Base-by-base conservation (phyloP, 2,329 filamentous ascomycete genomes). In the Sporothrix brunneoviolacea region DNA sequence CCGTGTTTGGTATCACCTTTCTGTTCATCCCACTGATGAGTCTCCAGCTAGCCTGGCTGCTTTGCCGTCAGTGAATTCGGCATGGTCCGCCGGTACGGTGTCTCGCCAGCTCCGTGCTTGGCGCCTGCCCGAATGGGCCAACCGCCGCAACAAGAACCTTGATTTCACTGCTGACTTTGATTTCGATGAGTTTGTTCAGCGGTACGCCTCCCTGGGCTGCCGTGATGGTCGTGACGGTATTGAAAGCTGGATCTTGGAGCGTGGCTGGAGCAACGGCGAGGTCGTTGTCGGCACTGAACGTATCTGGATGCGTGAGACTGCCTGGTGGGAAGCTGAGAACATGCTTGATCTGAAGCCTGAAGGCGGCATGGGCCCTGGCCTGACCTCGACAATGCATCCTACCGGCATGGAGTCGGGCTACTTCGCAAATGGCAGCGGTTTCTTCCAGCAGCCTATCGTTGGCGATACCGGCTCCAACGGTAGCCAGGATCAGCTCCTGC, bases 91-190 rank as follows among this genome's bases (percentile, higher is more conserved):
- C 1, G 90, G 89, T 21, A 84, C 87, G 2, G 86, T 98, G 1
- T 98, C 93, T 3, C 84, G 90, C 52, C 93, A 98, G 66, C 79
- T 98, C 16, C 87, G 93, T 16, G 81, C 90, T 3, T 98, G 93
- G 91, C 82, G 93, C 61, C 74, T 98, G 15, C 86, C 93, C 0
- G 93, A 98, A 66, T 98, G 93, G 93, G 88, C 91, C 1, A 98
- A 97, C 64, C 83, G 91, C 50, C 82, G 93, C 44, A 94, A 91
- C 65, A 89, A 88, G 64, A 83, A 86, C 60, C 80, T 97, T 3
- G 93, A 98, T 64, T 98, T 95, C 67, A 98, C 93, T 0, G 89
- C 91, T 1, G 93, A 98, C 62, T 98, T 97, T 59, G 93, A 98
- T 61, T 73, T 91, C 5, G 88, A 95, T 15, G 93, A 98, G 65